phyloP scores from a whole-genome alignment of 2,329 filamentous ascomycete genomes.

The Aplosporella prunicola region DNA sequence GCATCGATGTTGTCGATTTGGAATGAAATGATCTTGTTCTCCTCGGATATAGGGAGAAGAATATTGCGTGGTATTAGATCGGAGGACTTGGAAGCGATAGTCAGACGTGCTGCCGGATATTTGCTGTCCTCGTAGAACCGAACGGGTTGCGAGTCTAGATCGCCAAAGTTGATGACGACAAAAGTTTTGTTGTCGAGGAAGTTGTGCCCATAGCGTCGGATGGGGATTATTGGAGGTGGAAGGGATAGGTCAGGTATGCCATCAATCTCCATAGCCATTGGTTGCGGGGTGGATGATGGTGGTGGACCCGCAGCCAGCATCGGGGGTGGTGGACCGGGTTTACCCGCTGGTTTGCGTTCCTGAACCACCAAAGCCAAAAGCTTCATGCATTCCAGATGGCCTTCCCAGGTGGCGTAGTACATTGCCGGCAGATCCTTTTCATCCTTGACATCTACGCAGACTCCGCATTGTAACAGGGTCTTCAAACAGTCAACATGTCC shows the following conservation, averaged over 20 bases:
- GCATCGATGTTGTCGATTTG: slow-evolving; percentile 89
- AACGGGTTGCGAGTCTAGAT: slow-evolving; percentile 62
- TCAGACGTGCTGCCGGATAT: slow-evolving; percentile 87
- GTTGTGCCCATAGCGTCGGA: slow-evolving; percentile 92
- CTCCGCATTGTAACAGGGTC: slow-evolving; percentile 68
- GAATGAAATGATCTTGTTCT: slow-evolving; percentile 86
- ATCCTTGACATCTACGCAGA: slow-evolving; percentile 69
- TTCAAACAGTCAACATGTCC: slow-evolving; percentile 84
- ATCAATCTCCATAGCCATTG: slow-evolving; percentile 61
- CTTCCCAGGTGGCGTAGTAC: slow-evolving; percentile 99
- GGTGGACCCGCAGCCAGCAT: slow-evolving; percentile 9
- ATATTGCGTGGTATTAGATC: slow-evolving; percentile 96
- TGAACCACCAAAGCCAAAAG: slow-evolving; percentile 53
- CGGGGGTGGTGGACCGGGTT: slow-evolving; percentile 33
- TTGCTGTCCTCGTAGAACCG: slow-evolving; percentile 96
- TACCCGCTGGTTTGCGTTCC: slow-evolving; percentile 4
- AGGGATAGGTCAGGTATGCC: slow-evolving; percentile 86
- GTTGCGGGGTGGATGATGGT: slow-evolving; percentile 28
- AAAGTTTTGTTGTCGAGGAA: slow-evolving; percentile 97
- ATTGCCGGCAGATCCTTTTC: slow-evolving; percentile 90
- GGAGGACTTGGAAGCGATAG: slow-evolving; percentile 91
- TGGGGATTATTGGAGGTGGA: slow-evolving; percentile 89
- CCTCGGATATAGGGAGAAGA: slow-evolving; percentile 90
- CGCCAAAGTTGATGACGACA: slow-evolving; percentile 83
- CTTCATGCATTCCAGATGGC: slow-evolving; percentile 88